Evolutionary conservation across 1,284 basidiomycete species (phyloP).

Genomic region (Cryptococcus sp.): DNA sequence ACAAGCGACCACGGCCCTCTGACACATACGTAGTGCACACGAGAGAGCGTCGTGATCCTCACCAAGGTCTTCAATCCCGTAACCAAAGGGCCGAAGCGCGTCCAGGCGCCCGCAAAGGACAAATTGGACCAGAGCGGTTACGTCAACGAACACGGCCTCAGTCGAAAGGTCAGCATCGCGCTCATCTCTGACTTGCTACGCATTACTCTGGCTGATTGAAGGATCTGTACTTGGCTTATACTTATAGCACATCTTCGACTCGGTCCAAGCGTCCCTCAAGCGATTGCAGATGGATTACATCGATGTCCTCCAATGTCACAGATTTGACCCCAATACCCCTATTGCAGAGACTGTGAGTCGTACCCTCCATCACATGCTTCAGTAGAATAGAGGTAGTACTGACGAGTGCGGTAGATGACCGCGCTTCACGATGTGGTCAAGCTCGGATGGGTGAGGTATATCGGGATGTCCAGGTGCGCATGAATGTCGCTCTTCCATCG

Average conservation of each 20-base stretch:
- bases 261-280: slow-evolving; percentile 65
- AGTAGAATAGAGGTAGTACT: not conserved
- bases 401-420: slow-evolving; percentile 57
- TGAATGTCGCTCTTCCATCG: not conserved
- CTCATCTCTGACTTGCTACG: no score
- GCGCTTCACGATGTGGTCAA: slow-evolving; percentile 69
- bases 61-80: slow-evolving; percentile 61
- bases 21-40: slow-evolving; percentile 51
- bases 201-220: not conserved
- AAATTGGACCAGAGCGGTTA: slow-evolving; percentile 7
- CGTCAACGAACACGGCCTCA: slow-evolving; percentile 57
- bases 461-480: slow-evolving; percentile 60
- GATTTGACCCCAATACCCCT: slow-evolving; percentile 59
- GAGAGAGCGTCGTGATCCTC: slow-evolving; percentile 74
- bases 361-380: not conserved
- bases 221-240: slow-evolving; percentile 12
- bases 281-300: slow-evolving; percentile 71
- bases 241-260: slow-evolving; percentile 63
- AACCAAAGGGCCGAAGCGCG: slow-evolving; percentile 4
- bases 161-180: slow-evolving; percentile 50
- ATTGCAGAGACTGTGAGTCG: slow-evolving; percentile 9
- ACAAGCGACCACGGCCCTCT: not conserved
- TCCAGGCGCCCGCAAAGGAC: slow-evolving; percentile 10
- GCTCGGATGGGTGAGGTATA: slow-evolving; percentile 65
- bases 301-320: slow-evolving; percentile 56